Evolutionary conservation across 495 filamentous ascomycete species (phyloP).

Genomic region (Cercophora samala): DNA sequence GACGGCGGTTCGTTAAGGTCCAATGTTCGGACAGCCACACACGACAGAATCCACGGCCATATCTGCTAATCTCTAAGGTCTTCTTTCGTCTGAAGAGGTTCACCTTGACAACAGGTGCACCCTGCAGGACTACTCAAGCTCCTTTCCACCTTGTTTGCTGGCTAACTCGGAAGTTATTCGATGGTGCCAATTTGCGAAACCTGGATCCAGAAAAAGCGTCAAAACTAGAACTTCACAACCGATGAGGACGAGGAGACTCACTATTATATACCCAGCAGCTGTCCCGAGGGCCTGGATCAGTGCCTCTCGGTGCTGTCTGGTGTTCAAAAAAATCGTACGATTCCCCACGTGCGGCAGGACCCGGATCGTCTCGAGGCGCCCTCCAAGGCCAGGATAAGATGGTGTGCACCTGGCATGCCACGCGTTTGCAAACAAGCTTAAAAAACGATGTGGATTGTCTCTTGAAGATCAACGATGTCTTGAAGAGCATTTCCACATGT

Average conservation of each 20-base stretch:
- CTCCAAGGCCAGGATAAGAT: slow-evolving; percentile 21
- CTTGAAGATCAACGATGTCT: slow-evolving; percentile 6
- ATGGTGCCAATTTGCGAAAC: background rate
- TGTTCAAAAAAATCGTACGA: slow-evolving; percentile 33
- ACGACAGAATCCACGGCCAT: background rate
- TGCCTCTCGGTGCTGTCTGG: slow-evolving; percentile 10
- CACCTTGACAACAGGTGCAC: background rate
- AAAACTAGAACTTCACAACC: background rate
- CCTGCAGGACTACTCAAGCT: background rate
- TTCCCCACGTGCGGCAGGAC: slow-evolving; percentile 28
- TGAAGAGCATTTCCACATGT: background rate
- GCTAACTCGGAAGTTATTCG: background rate
- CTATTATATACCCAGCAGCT: slow-evolving; percentile 16
- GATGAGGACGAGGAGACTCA: background rate
- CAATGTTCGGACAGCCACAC: no score
- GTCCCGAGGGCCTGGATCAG: background rate
- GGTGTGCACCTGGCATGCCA: slow-evolving; percentile 10
- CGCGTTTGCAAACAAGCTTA: slow-evolving; percentile 18
- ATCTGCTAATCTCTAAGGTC: background rate
- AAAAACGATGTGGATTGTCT: slow-evolving; percentile 2
- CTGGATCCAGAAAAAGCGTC: background rate
- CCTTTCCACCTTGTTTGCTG: background rate
- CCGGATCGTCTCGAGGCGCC: slow-evolving; percentile 26
- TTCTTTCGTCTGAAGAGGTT: background rate
- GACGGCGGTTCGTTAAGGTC: no score